Percentiles rank a stretch among this genome's conserved stretches.
Evolutionary conservation across 768 basidiomycete genomes (phyloP).

Genomic region (Calocybe gangraenosa): DNA sequence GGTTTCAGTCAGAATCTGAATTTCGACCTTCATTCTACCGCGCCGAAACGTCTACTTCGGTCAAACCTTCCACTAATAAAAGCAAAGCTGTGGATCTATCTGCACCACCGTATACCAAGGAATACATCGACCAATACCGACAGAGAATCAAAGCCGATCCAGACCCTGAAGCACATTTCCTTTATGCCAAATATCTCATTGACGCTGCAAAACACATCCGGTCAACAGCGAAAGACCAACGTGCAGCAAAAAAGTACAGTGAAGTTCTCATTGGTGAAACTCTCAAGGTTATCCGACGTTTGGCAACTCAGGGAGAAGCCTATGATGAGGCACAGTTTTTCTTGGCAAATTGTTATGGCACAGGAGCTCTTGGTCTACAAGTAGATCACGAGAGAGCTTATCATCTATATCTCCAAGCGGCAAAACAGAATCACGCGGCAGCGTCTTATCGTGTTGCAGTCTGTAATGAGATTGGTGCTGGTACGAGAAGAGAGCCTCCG

Average conservation of each 20-base stretch:
- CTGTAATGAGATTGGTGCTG: constrained; percentile 98
- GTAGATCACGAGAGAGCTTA: constrained; percentile 99
- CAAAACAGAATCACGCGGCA: constrained; percentile 93
- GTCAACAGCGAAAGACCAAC: constrained; percentile 66
- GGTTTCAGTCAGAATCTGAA: constrained; percentile 49
- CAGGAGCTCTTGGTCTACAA: constrained; percentile 90
- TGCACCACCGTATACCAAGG: constrained; percentile 87
- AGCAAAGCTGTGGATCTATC: constrained; percentile 80
- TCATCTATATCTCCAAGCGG: constrained; percentile 93
- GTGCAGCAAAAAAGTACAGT: constrained; percentile 85
- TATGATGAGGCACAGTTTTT: constrained; percentile 98
- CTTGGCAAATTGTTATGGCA: constrained; percentile 95
- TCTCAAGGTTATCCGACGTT: constrained; percentile 85
- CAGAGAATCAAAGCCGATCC: constrained; percentile 96
- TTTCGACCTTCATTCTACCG: constrained; percentile 54
- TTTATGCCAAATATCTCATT: constrained; percentile 98
- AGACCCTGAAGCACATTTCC: constrained; percentile 96
- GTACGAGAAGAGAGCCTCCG: constrained; percentile 82
- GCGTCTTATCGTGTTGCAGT: constrained; percentile 97
- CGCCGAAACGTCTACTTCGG: constrained; percentile 53
- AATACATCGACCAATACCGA: constrained; percentile 97
- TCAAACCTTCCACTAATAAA: constrained; percentile 55
- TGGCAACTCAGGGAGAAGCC: constrained; percentile 89
- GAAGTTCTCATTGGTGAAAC: constrained; percentile 85
- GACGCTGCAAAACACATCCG: constrained; percentile 95